phyloP scores from a whole-genome alignment of 257 asterid species.

The Prunella vulgaris region DNA sequence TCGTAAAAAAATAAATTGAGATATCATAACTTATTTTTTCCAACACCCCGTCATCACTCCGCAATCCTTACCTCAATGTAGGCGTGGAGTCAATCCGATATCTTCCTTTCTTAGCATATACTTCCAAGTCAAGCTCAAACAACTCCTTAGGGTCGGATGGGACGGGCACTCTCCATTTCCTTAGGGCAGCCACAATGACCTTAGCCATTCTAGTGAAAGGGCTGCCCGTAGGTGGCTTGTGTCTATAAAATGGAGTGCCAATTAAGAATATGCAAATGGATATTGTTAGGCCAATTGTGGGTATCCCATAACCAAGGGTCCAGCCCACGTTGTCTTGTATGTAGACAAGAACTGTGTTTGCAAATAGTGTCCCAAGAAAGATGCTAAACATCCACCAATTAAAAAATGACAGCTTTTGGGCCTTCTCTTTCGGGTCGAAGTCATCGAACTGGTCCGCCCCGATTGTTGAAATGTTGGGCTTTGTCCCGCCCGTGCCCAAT shows the following conservation, averaged over 20 bases:
- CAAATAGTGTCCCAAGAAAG: constrained; percentile 75
- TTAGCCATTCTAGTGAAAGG: constrained; percentile 75
- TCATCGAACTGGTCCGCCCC: constrained; percentile 96
- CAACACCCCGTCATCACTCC: too few relatives aligned
- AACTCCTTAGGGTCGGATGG: constrained; percentile 59
- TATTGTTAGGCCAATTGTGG: constrained; percentile 57
- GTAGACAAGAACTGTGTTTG: constrained; percentile 73
- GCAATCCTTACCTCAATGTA: constrained; percentile 66
- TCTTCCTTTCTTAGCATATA: constrained; percentile 43
- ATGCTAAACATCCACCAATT: constrained; percentile 97
- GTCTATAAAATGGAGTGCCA: constrained; percentile 76
- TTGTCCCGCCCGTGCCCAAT: constrained; percentile 84
- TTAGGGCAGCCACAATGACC: constrained; percentile 62
- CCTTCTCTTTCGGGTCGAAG: constrained; percentile 67
- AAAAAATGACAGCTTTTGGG: constrained; percentile 81
- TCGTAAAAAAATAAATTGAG: too few relatives aligned
- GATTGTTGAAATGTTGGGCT: constrained; percentile 85
- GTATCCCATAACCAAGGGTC: constrained; percentile 82
- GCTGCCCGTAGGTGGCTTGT: constrained; percentile 74
- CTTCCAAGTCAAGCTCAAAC: constrained; percentile 52
- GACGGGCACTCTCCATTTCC: constrained; percentile 49
- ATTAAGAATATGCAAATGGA: constrained; percentile 57
- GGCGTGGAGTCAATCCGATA: constrained; percentile 70
- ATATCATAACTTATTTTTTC: too few relatives aligned
- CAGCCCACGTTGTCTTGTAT: constrained; percentile 89